Base-by-base conservation (phyloP, 306 rosid species). In the Vigna angularis region DNA sequence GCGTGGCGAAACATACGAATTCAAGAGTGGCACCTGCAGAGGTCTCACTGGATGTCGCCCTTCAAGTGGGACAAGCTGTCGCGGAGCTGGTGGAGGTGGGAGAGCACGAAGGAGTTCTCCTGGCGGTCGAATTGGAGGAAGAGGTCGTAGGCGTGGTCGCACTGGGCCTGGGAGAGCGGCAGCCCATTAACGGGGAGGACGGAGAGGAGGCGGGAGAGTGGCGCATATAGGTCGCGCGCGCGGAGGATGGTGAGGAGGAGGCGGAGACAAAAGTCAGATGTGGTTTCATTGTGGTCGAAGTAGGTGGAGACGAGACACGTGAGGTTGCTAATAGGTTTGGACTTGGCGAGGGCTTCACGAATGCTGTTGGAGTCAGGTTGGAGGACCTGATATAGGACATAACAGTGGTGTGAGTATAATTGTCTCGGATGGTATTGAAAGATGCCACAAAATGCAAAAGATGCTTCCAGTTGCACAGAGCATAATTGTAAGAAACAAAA, bases 251-350 rank as follows among this genome's bases (percentile, higher is more conserved):
- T 38, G 18, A 36, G 59, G 38, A 75, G 67, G 75, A 94, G 91
- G 73, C 34, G 66, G 36, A 90, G 89, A 82, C 90, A 90, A 68
- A 82, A 83, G 2, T 58, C 61, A 38, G 89, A 79, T 22, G 98
- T 66, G 53, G 76, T 72, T 81, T 91, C 90, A 74, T 94, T 94
- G 50, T 86, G 87, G 16, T 80, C 76, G 28, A 92, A 92, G 87
- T 89, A 90, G 15, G 70, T 65, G 18, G 90, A 83, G 20, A 84
- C 89, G 14, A 92, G 91, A 59, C 71, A 75, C 3, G 84, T 87
- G 65, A 84, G 87, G 40, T 83, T 7, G 70, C 58, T 82, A 68
- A 0, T 20, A 17, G 71, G 76, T 52, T 73, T 79, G 34, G 88
- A 82, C 30, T 3, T 82, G 6, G 66, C 73, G 10, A 94, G 91